These are phyloP conservation scores for Lachancea sp. DNA, from an alignment of 805 yeast species.

Conservation along the genomic window DNA sequence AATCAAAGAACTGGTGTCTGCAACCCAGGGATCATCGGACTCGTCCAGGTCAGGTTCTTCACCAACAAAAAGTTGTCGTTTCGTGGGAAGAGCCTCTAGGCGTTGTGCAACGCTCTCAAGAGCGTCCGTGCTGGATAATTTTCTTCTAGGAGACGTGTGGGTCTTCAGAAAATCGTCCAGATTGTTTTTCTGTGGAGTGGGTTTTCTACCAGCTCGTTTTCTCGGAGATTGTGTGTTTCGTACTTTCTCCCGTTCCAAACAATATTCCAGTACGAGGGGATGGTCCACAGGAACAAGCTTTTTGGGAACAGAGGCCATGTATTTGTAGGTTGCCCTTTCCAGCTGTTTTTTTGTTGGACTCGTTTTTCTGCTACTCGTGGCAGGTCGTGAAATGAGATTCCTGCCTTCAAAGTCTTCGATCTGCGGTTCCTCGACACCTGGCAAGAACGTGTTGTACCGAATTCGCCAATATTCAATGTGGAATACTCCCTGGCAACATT, in stretches of 20 bases:
- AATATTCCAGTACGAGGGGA: conserved; percentile 13
- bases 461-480: conserved; percentile 18
- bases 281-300: conserved; percentile 16
- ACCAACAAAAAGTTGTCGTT: conserved; percentile 21
- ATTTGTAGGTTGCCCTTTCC: conserved; percentile 12
- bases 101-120: neutral
- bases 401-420: neutral
- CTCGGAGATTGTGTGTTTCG: neutral
- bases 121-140: neutral
- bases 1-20: conserved; percentile 16
- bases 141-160: conserved; percentile 20
- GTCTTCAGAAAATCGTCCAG: conserved; percentile 19
- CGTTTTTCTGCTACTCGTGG: neutral
- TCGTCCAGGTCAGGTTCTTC: conserved; percentile 8
- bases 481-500: conserved; percentile 10
- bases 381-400: neutral
- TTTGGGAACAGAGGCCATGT: conserved; percentile 21
- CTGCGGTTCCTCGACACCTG: conserved; percentile 4
- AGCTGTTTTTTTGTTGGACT: conserved; percentile 20
- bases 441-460: conserved; percentile 19
- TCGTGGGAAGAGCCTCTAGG: neutral
- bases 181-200: conserved; percentile 19
- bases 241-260: conserved; percentile 3
- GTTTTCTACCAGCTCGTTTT: neutral
- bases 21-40: neutral